Evolutionary conservation across 345 rosid genomes (phyloP), one percentile per base, ranked within the genome.

Genomic region (Eucalyptus curtisii): DNA sequence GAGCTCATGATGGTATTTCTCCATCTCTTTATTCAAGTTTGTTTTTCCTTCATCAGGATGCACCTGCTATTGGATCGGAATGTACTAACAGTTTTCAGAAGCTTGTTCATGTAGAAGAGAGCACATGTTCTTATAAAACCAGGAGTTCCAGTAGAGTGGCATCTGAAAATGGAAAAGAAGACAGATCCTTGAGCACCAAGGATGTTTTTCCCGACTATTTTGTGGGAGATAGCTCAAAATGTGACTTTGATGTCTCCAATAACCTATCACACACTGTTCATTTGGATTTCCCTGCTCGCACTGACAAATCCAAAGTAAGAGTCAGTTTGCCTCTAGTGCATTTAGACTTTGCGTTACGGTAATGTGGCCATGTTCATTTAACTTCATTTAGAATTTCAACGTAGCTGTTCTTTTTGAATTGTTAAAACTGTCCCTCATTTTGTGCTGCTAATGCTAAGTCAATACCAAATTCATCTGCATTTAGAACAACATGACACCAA

Each of bases 91-190:
- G 92, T 87, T 92, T 90, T 86, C 90, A 88, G 87, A 90, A 87
- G 90, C 93, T 90, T 57, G 89, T 91, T 86, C 94, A 93, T 91
- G 85, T 93, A 91, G 97, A 96, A 93, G 97, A 98, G 91, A 95
- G 94, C 92, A 90, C 93, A 82, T 91, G 95, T 91, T 94, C 98
- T 52, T 85, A 90, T 93, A 94, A 94, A 89, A 91, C 94, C 49
- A 66, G 59, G 86, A 90, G 91, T 92, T 92, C 91, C 88, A 61
- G 31, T 50, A 90, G 88, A 89, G 86, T 88, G 87, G 92, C 86
- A 48, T 90, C 90, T 91, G 92, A 90, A 90, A 90, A 85, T 89
- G 92, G 89, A 59, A 92, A 92, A 68, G 90, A 76, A 90, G 90
- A 89, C 86, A 91, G 90, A 90, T 91, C 95, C 90, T 86, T 88